These are phyloP conservation scores for Trichoderma gamsii DNA, from an alignment of 495 filamentous ascomycete genomes.

Conservation along the genomic window DNA sequence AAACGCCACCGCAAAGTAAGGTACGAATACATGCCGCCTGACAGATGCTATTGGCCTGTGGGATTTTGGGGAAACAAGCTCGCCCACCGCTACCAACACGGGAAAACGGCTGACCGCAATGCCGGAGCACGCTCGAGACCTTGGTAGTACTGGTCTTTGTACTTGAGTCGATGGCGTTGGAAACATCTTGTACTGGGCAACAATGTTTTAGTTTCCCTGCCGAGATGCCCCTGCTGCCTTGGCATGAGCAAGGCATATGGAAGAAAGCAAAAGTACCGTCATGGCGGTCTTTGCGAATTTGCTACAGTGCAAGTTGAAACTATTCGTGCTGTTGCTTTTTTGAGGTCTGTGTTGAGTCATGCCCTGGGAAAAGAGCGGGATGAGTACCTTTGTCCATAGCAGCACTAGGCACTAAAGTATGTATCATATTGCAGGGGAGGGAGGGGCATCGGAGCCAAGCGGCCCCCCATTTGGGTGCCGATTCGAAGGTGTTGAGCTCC, in stretches of 20 bases:
- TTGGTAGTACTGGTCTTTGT: not conserved
- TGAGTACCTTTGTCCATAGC: not conserved
- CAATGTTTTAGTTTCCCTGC: too few relatives aligned
- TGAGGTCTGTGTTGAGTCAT: not conserved
- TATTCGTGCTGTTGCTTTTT: slow-evolving; percentile 5
- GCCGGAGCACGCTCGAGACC: not conserved
- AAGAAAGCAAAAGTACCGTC: not conserved
- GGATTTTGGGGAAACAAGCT: not conserved
- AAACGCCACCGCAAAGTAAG: slow-evolving; percentile 2
- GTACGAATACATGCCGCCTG: not conserved
- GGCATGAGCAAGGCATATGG: too few relatives aligned
- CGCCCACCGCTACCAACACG: not conserved
- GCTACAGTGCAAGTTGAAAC: not conserved
- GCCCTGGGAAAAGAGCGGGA: not conserved
- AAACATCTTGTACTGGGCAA: too few relatives aligned
- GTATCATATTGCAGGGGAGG: not conserved
- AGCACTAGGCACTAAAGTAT: not conserved
- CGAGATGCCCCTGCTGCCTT: too few relatives aligned
- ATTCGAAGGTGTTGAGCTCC: not conserved
- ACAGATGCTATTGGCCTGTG: not conserved
- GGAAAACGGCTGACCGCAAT: slow-evolving; percentile 1
- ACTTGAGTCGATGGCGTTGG: too few relatives aligned
- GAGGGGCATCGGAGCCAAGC: not conserved
- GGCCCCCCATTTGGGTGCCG: not conserved
- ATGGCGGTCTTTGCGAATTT: not conserved